Conservation (phyloP, 2,329 filamentous ascomycete genomes). For the Paradendryphiella salina region DNA sequence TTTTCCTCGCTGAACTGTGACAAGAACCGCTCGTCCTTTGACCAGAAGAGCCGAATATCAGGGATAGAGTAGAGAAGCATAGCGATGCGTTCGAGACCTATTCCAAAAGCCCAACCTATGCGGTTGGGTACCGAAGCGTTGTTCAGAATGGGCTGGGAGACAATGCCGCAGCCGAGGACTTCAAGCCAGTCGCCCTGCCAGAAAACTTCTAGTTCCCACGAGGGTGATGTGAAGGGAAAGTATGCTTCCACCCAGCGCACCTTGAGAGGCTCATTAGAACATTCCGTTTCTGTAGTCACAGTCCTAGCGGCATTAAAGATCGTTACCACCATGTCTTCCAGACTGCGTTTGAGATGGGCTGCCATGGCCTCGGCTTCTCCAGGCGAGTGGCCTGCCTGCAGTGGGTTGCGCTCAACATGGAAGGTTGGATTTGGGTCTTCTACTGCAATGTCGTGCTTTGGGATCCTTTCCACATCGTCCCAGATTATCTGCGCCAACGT, state of each 20-base stretch:
- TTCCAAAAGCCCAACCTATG: conserved; percentile 92
- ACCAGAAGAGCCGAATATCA: conserved; percentile 97
- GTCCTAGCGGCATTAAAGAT: conserved; percentile 79
- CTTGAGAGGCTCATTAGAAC: conserved; percentile 67
- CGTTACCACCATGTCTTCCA: conserved; percentile 87
- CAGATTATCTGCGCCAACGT: conserved; percentile 66
- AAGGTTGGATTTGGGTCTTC: conserved; percentile 81
- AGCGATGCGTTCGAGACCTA: conserved; percentile 91
- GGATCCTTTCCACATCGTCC: conserved; percentile 71
- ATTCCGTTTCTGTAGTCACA: conserved; percentile 53
- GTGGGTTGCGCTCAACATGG: conserved; percentile 77
- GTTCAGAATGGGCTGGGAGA: conserved; percentile 78
- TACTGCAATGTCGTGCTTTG: conserved; percentile 73
- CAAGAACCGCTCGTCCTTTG: conserved; percentile 80
- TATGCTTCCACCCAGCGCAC: conserved; percentile 96
- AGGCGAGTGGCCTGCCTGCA: conserved; percentile 73
- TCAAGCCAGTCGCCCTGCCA: conserved; percentile 96
- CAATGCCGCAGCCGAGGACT: conserved; percentile 88
- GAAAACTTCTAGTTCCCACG: conserved; percentile 94
- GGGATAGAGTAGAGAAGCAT: conserved; percentile 97
- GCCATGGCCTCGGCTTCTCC: conserved; percentile 82
- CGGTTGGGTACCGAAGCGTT: conserved; percentile 74
- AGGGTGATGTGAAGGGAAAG: conserved; percentile 95
- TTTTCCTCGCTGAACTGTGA: conserved; percentile 66
- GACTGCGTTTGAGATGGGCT: conserved; percentile 81